Evolutionary conservation across 352 stramenopile genomes (phyloP).

Genomic region (Globisporangium nodosum): DNA sequence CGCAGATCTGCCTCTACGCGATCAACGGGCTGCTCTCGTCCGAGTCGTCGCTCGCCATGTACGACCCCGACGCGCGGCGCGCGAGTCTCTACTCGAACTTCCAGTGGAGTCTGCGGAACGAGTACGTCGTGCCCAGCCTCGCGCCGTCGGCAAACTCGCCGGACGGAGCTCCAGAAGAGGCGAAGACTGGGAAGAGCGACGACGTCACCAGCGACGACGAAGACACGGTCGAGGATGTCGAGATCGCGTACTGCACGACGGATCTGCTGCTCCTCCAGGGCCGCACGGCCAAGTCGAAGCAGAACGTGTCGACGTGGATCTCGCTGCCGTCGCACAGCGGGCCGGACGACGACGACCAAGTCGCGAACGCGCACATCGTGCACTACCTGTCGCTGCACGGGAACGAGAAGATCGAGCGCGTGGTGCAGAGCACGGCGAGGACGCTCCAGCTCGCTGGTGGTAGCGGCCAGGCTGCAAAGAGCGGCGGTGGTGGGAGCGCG

Average conservation of each 20-base stretch:
- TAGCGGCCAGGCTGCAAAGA: background rate
- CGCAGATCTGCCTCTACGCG: slow-evolving; percentile 55
- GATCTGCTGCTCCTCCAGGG: slow-evolving; percentile 83
- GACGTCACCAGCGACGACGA: background rate
- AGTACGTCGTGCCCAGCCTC: slow-evolving; percentile 60
- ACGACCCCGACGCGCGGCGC: slow-evolving; percentile 44
- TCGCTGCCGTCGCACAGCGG: slow-evolving; percentile 68
- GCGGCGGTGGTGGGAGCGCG: background rate
- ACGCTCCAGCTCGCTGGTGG: slow-evolving; percentile 6
- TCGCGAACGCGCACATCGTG: slow-evolving; percentile 65
- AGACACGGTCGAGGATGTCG: slow-evolving; percentile 38
- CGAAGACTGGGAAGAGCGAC: background rate
- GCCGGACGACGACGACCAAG: slow-evolving; percentile 28
- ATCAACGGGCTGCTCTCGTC: slow-evolving; percentile 70
- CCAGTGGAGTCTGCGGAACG: slow-evolving; percentile 62
- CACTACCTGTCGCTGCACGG: slow-evolving; percentile 72
- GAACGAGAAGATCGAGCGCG: slow-evolving; percentile 66
- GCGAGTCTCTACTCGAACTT: slow-evolving; percentile 76
- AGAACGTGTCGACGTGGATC: slow-evolving; percentile 69
- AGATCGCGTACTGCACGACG: slow-evolving; percentile 74
- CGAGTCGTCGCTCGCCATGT: slow-evolving; percentile 69
- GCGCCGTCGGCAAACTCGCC: slow-evolving; percentile 9
- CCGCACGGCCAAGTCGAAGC: slow-evolving; percentile 19
- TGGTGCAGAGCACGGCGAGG: slow-evolving; percentile 55
- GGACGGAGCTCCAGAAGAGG: background rate